Conservation (phyloP, 768 basidiomycete species). For the Cyathus striatus region DNA sequence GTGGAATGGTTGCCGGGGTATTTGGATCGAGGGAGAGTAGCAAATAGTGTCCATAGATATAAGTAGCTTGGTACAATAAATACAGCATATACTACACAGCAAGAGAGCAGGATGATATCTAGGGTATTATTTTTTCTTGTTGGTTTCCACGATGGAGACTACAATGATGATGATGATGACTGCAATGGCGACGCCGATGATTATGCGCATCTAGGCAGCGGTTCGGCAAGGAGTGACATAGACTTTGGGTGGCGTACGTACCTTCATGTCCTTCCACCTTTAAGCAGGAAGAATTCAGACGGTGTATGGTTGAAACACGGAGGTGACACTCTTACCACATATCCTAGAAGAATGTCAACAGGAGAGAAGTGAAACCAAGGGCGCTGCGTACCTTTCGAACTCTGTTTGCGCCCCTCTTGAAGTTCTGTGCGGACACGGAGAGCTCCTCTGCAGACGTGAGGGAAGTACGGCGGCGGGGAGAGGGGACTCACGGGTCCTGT, state of each 20-base stretch:
- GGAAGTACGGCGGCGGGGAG: neutral
- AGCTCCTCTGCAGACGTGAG: constrained; percentile 68
- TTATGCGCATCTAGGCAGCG: constrained; percentile 96
- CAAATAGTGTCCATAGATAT: too few relatives aligned
- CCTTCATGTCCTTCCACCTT: constrained; percentile 99
- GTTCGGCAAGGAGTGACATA: too few relatives aligned
- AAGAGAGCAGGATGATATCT: too few relatives aligned
- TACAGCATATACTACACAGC: too few relatives aligned
- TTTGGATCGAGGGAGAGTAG: too few relatives aligned
- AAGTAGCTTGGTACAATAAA: too few relatives aligned
- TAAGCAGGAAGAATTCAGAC: neutral
- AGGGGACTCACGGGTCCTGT: constrained; percentile 97
- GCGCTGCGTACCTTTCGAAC: constrained; percentile 79
- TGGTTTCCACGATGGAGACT: constrained; percentile 89
- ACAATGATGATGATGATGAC: constrained; percentile 95
- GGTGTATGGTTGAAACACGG: neutral
- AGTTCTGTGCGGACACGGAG: constrained; percentile 96
- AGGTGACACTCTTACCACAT: constrained; percentile 70
- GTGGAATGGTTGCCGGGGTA: too few relatives aligned
- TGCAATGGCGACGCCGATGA: constrained; percentile 85
- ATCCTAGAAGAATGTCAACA: constrained; percentile 43
- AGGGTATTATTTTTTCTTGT: constrained; percentile 47
- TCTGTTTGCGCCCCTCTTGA: constrained; percentile 93
- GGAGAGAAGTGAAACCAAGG: constrained; percentile 2
- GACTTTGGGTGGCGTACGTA: too few relatives aligned